Conservation (phyloP, 768 basidiomycete genomes). For the Phlebiopsis flavidoalba region DNA sequence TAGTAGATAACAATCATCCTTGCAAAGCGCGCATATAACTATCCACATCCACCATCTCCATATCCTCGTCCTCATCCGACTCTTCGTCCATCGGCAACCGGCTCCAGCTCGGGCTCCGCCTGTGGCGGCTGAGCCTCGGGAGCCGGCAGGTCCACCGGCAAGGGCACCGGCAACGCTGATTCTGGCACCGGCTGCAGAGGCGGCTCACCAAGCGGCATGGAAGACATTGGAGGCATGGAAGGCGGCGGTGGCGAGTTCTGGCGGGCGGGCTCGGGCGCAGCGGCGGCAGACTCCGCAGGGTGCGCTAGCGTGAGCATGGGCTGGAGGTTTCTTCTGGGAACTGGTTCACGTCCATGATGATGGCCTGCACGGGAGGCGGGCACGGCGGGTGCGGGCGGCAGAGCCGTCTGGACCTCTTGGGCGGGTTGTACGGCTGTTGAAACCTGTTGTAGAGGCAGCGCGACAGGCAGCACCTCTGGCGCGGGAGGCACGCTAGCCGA, state of each 20-base stretch:
- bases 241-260: neutral
- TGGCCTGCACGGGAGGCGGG: constrained; percentile 1
- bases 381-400: neutral
- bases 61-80: constrained; percentile 24
- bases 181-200: constrained; percentile 3
- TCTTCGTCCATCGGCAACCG: constrained; percentile 11
- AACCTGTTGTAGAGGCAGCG: neutral
- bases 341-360: constrained; percentile 20
- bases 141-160: neutral
- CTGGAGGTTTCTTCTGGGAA: constrained; percentile 17
- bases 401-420: neutral
- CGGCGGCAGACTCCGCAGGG: neutral
- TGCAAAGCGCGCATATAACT: constrained; percentile 5
- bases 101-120: neutral
- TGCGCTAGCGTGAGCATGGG: neutral
- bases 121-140: neutral
- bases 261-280: neutral
- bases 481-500: neutral
- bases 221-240: neutral
- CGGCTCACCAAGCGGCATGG: neutral
- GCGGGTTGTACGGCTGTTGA: neutral
- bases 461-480: neutral
- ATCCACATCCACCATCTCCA: constrained; percentile 24
- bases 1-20: neutral
- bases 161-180: neutral